Conservation (phyloP, 208 protist species). For the Leishmania major region DNA sequence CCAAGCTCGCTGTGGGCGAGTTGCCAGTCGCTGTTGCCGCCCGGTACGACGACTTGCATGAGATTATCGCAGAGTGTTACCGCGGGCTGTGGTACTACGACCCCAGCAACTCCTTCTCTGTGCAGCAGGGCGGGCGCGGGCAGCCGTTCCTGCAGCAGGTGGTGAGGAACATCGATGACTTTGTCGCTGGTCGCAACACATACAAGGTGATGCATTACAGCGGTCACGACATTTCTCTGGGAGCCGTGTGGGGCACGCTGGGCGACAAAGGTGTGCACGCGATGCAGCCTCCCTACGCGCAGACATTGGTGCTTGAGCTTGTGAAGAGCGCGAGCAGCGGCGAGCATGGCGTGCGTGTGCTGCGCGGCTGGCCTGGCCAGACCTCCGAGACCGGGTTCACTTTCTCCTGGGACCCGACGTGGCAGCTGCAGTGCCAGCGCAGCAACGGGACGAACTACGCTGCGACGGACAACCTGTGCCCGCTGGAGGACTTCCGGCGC, state of each 20-base stretch:
- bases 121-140: conserved; percentile 46
- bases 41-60: conserved; percentile 37
- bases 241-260: conserved; percentile 32
- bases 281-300: conserved; percentile 44
- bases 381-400: conserved; percentile 34
- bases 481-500: conserved; percentile 50
- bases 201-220: conserved; percentile 66
- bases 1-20: conserved; percentile 18
- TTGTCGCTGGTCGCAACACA: conserved; percentile 22
- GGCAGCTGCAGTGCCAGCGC: conserved; percentile 45
- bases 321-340: conserved; percentile 26
- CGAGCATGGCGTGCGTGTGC: conserved; percentile 45
- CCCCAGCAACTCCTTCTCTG: conserved; percentile 21
- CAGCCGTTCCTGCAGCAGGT: conserved; percentile 42
- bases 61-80: conserved; percentile 14
- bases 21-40: conserved; percentile 8
- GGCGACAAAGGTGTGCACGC: conserved; percentile 28
- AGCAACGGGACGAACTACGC: conserved; percentile 33
- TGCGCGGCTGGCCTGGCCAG: conserved; percentile 49
- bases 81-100: conserved; percentile 32
- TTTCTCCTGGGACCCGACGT: conserved; percentile 36
- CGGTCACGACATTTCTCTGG: conserved; percentile 43
- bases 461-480: conserved; percentile 48
- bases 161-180: conserved; percentile 38
- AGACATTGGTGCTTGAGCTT: conserved; percentile 52